Evolutionary conservation across 352 stramenopile species (phyloP).

Genomic region (Hyaloperonospora brassicae): DNA sequence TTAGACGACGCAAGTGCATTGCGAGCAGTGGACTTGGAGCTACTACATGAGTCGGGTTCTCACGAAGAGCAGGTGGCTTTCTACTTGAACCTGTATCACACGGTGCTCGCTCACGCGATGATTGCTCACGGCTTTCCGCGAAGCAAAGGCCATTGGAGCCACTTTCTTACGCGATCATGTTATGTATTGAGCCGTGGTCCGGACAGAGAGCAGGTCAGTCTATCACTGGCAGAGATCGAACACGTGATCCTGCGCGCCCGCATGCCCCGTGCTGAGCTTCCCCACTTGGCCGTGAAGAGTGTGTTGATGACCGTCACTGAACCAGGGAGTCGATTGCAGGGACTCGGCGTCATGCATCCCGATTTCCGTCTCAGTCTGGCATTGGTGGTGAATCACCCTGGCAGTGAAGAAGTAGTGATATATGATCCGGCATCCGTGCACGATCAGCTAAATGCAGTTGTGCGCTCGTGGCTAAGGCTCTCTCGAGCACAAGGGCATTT

Average conservation of each 20-base stretch:
- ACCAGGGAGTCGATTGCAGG: slow-evolving; percentile 18
- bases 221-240: slow-evolving; percentile 77
- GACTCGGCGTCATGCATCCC: slow-evolving; percentile 45
- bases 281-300: slow-evolving; percentile 30
- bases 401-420: slow-evolving; percentile 11
- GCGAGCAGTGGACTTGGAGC: slow-evolving; percentile 43
- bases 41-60: slow-evolving; percentile 28
- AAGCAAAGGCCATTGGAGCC: slow-evolving; percentile 44
- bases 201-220: slow-evolving; percentile 26
- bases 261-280: slow-evolving; percentile 38
- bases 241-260: slow-evolving; percentile 58
- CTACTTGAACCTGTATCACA: slow-evolving; percentile 77
- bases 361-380: slow-evolving; percentile 77
- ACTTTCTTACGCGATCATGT: slow-evolving; percentile 51
- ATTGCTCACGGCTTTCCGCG: slow-evolving; percentile 57
- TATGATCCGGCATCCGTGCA: slow-evolving; percentile 41
- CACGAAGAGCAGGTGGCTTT: slow-evolving; percentile 69
- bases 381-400: slow-evolving; percentile 47
- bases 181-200: slow-evolving; percentile 42
- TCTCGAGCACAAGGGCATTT: slow-evolving; percentile 21
- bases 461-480: slow-evolving; percentile 24
- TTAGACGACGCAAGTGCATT: slow-evolving; percentile 57
- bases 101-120: slow-evolving; percentile 68
- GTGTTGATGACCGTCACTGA: slow-evolving; percentile 15
- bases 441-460: slow-evolving; percentile 62